Base-by-base conservation (phyloP, 495 filamentous ascomycete species). In the Staphylotrichum longicolle region DNA sequence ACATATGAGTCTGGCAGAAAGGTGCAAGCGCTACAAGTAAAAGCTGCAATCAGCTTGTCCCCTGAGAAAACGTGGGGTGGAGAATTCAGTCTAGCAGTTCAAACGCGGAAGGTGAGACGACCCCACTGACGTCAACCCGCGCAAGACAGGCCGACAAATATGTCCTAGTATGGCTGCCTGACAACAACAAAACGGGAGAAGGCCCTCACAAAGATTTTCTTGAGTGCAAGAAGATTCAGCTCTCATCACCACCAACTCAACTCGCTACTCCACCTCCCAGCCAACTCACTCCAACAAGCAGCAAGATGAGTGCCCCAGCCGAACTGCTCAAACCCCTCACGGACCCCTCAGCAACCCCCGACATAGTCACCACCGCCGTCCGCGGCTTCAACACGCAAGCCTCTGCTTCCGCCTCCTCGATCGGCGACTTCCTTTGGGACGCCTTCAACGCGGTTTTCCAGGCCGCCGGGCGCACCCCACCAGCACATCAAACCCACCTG, bases 361-460 rank as follows among this genome's bases (percentile, higher is more conserved):
- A 41, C 4, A 27, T 57, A n/a, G 37, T 66, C 27, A 4, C 12
- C 8, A 32, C 55, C 4, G 56, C 49, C 11, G 52, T 63, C 7
- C 35, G 20, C 6, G 32, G 27, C 4, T 32, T 66, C 46, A 53
- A 41, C 6, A 27, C 46, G 10, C 33, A 57, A 5, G 56, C 49
- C 30, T 9, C 12, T 3, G 20, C 50, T 2, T 1, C 33, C 4
- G 7, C 50, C 4, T 3, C 53, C 6, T 40, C 50, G 10, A 30
- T 60, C 12, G 62, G 10, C 3, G 46, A 60, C 40, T 60, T 52
- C 30, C 8, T 65, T 33, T 65, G 62, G 65, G 7, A 52, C 6
- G 35, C 57, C 12, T 62, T 37, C 33, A 27, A 37, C n/a, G n/a
- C 35, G 3, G 10, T 68, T 6, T 54, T 68, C 11, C 15, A 56